phyloP scores from a whole-genome alignment of 2,329 filamentous ascomycete species.

The Penicillium expansum region DNA sequence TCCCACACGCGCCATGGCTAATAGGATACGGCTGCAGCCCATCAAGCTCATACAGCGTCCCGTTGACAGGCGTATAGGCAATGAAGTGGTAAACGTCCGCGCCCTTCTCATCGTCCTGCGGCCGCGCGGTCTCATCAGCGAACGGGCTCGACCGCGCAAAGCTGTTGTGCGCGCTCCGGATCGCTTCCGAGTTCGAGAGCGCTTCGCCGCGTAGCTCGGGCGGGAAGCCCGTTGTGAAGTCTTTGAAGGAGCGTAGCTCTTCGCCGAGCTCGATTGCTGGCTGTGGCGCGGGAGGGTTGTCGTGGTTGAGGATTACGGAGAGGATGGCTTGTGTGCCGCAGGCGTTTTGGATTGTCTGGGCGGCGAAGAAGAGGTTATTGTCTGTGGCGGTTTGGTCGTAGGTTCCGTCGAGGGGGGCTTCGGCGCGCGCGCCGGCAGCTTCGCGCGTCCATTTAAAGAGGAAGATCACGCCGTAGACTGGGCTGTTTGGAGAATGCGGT shows the following conservation, averaged over 20 bases:
- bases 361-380: slow-evolving; percentile 79
- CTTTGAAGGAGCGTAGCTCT: slow-evolving; percentile 73
- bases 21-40: slow-evolving; percentile 92
- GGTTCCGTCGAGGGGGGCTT: slow-evolving; percentile 72
- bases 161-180: slow-evolving; percentile 80
- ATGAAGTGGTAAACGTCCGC: slow-evolving; percentile 93
- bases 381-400: slow-evolving; percentile 76
- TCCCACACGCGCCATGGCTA: slow-evolving; percentile 71
- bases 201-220: slow-evolving; percentile 70
- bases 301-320: slow-evolving; percentile 85
- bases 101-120: slow-evolving; percentile 66
- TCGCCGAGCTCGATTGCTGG: slow-evolving; percentile 65
- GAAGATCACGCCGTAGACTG: slow-evolving; percentile 94
- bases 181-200: slow-evolving; percentile 67
- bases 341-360: slow-evolving; percentile 97
- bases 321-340: slow-evolving; percentile 95
- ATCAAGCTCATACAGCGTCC: slow-evolving; percentile 87
- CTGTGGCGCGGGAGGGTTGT: slow-evolving; percentile 30
- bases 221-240: slow-evolving; percentile 82
- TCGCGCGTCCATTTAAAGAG: slow-evolving; percentile 77
- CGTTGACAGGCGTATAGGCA: slow-evolving; percentile 80
- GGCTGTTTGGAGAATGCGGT: slow-evolving; percentile 45
- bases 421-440: slow-evolving; percentile 63
- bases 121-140: slow-evolving; percentile 79
- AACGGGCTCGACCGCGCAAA: slow-evolving; percentile 89